phyloP scores from a whole-genome alignment of 495 filamentous ascomycete genomes.

The Aspergillus baeticus region DNA sequence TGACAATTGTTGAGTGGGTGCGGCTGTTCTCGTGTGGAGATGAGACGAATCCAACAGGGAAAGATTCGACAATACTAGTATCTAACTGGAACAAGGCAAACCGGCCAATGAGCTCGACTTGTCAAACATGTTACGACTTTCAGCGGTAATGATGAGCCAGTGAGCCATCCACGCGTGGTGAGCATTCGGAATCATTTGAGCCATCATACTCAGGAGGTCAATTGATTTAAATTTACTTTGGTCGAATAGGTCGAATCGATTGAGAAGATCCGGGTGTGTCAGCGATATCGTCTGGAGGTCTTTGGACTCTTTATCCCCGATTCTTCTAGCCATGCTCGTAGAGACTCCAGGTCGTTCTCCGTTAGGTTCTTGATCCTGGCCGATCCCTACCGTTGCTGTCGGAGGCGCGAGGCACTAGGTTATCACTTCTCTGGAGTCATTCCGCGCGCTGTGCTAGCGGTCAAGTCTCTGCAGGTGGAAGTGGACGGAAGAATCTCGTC shows the following conservation, averaged over 20 bases:
- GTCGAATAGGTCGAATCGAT: background rate
- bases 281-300: background rate
- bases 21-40: conserved; percentile 15
- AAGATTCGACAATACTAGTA: background rate
- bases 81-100: conserved; percentile 12
- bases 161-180: background rate
- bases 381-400: conserved; percentile 24
- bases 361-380: conserved; percentile 23
- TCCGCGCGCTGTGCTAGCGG: background rate
- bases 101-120: conserved; percentile 12
- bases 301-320: background rate
- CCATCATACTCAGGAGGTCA: conserved; percentile 3
- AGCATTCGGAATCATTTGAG: background rate
- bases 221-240: conserved; percentile 13
- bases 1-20: background rate
- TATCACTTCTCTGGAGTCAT: conserved; percentile 10
- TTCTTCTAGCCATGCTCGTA: no score
- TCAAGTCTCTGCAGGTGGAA: conserved; percentile 10
- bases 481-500: conserved; percentile 13
- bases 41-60: background rate
- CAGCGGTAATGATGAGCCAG: background rate
- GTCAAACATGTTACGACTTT: conserved; percentile 4
- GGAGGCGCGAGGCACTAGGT: conserved; percentile 8
- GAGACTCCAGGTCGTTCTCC: no score
- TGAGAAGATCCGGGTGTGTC: background rate